These are phyloP conservation scores for Vaccinium myrtillus DNA, from an alignment of 148 eudicot species.

Conservation along the genomic window DNA sequence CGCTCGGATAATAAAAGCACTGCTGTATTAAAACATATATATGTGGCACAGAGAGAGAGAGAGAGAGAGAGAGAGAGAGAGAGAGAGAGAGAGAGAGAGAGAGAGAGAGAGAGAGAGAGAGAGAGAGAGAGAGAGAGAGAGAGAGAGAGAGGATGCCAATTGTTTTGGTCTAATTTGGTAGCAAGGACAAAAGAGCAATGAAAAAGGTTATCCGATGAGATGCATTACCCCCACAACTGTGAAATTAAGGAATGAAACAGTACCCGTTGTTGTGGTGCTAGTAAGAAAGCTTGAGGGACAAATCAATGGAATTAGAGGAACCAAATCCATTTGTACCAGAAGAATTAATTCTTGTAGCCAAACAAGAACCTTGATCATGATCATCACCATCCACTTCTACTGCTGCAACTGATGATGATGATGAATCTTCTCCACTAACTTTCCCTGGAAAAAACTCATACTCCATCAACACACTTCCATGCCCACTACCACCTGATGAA, in stretches of 20 bases:
- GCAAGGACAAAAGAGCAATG: constrained; percentile 26
- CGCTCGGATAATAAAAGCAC: too few relatives aligned
- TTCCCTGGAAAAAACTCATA: constrained; percentile 56
- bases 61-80: too few relatives aligned
- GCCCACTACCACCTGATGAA: not conserved
- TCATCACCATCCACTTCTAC: not conserved
- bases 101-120: too few relatives aligned
- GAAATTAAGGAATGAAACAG: constrained; percentile 22
- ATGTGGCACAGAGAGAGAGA: too few relatives aligned
- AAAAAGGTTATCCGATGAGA: constrained; percentile 21
- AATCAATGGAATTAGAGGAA: constrained; percentile 43
- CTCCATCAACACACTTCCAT: constrained; percentile 40
- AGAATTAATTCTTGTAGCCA: constrained; percentile 25
- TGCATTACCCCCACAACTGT: constrained; percentile 31
- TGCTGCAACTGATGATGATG: constrained; percentile 16
- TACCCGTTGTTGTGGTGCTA: constrained; percentile 5
- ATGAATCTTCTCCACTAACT: constrained; percentile 18
- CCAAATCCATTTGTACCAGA: constrained; percentile 3
- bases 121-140: constrained; percentile 20
- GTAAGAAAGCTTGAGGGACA: constrained; percentile 63
- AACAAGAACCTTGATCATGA: constrained; percentile 15
- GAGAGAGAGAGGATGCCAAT: not conserved
- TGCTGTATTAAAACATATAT: too few relatives aligned
- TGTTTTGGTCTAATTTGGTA: constrained; percentile 21
- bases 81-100: too few relatives aligned